phyloP scores from a whole-genome alignment of 2,329 filamentous ascomycete genomes.

The Aspergillus tubingensis region DNA sequence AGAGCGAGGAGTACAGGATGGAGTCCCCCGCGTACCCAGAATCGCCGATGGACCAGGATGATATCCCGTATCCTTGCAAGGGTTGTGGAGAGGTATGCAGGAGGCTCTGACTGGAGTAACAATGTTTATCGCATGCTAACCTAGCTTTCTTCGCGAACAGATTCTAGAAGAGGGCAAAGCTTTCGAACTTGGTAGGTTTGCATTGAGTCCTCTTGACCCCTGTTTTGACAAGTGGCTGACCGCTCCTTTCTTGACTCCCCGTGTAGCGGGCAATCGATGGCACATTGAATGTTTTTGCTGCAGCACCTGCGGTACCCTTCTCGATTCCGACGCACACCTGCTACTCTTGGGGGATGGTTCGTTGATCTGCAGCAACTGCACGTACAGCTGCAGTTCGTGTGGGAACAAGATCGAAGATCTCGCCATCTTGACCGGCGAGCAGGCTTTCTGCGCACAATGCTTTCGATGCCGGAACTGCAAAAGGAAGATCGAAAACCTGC shows the following conservation, averaged over 20 bases:
- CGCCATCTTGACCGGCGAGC: slow-evolving; percentile 94
- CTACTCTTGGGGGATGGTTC: slow-evolving; percentile 96
- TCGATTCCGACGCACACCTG: slow-evolving; percentile 97
- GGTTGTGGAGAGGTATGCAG: slow-evolving; percentile 79
- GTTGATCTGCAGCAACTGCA: slow-evolving; percentile 98
- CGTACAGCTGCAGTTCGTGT: slow-evolving; percentile 96
- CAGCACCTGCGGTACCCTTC: slow-evolving; percentile 90
- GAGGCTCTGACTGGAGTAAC: background rate
- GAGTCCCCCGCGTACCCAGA: slow-evolving; percentile 60
- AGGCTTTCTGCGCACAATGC: slow-evolving; percentile 96
- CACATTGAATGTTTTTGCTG: slow-evolving; percentile 99
- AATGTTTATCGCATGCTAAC: slow-evolving; percentile 9
- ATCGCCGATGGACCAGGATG: slow-evolving; percentile 72
- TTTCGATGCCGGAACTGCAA: slow-evolving; percentile 98
- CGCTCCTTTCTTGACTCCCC: slow-evolving; percentile 25
- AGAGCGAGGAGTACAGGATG: slow-evolving; percentile 39
- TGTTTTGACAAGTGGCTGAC: slow-evolving; percentile 27
- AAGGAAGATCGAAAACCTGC: slow-evolving; percentile 95
- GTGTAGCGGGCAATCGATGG: slow-evolving; percentile 88
- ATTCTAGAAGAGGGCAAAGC: slow-evolving; percentile 98
- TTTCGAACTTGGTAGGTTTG: slow-evolving; percentile 81
- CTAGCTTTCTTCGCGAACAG: slow-evolving; percentile 50
- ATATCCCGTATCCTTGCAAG: slow-evolving; percentile 82
- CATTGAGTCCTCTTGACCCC: background rate
- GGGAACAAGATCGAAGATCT: slow-evolving; percentile 97